Evolutionary conservation across 306 rosid genomes (phyloP), one percentile per base, ranked within the genome.

Genomic region (Lathyrus tuberosus): DNA sequence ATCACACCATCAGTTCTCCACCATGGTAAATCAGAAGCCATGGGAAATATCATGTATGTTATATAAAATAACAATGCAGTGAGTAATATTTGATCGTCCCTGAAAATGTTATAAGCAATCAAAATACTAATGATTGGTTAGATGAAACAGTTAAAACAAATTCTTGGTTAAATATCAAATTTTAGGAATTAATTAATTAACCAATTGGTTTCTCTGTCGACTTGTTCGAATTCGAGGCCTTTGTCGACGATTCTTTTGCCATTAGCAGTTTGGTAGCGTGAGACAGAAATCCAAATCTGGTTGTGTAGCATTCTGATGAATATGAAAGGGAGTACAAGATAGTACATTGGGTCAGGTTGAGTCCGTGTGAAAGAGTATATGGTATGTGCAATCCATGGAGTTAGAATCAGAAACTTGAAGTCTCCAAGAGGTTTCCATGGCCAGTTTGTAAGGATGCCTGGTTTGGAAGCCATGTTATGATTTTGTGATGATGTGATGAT

Each of bases 1-100:
- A 90, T 0, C 8, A 84, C 72, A 5, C 96, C 95, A 35, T 90
- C 78, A 3, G 49, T 71, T 71, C 78, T 84, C 95, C 95, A 90
- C 1, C 76, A 1, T 0, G 91, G 95, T 5, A 87, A 0, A 3
- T 70, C 3, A n/a, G 16, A 0, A 22, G 4, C 10, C 6, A 30
- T 52, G 48, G 16, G 41, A 15, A 49, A 0, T n/a, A 33, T 0
- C 42, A 15, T 69, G 38, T 8, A 0, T 1, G 61, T 79, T 4
- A 81, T 1, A 41, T 73, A 86, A n/a, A 69, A 65, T n/a, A 62
- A 0, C 0, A 90, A 4, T 4, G 72, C 90, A 71, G 65, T 86
- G 65, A 90, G 78, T 75, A 90, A 16, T 10, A 90, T 84, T 35
- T 86, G 91, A 20, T 90, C 95, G 69, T 87, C 95, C 91, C 95